phyloP scores from a whole-genome alignment of 1,284 basidiomycete species.

The Cutaneotrichosporon cyanovorans region DNA sequence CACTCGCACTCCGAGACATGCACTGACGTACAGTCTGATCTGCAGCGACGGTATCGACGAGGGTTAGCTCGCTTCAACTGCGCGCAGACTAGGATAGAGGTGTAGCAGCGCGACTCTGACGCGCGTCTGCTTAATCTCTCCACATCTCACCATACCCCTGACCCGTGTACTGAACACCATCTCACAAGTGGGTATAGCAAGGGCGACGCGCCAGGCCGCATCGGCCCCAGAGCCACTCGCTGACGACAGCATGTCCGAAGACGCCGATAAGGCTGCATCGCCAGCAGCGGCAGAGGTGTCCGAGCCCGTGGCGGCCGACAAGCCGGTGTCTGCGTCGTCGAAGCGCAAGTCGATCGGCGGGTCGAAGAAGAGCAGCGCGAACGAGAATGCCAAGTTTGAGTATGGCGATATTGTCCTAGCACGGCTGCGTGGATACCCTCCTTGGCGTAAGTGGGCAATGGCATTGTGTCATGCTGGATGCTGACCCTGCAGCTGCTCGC shows the following conservation, averaged over 20 bases:
- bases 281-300: not conserved
- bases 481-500: conserved; percentile 18
- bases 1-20: too few relatives aligned
- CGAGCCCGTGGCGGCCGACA: conserved; percentile 7
- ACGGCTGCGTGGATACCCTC: conserved; percentile 86
- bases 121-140: not conserved
- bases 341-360: conserved; percentile 30
- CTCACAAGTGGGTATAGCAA: not conserved
- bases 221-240: not conserved
- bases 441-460: conserved; percentile 56
- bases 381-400: conserved; percentile 47
- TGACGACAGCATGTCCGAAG: conserved; percentile 12
- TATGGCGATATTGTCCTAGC: conserved; percentile 77
- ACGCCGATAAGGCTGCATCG: conserved; percentile 10
- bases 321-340: conserved; percentile 32
- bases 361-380: conserved; percentile 6
- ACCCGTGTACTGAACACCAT: not conserved
- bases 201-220: not conserved
- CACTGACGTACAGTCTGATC: too few relatives aligned
- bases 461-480: not conserved
- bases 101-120: too few relatives aligned
- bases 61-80: not conserved
- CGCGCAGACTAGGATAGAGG: too few relatives aligned
- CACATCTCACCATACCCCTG: not conserved
- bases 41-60: too few relatives aligned